These are phyloP conservation scores for Penicillium steckii DNA, from an alignment of 495 filamentous ascomycete genomes.

Conservation along the genomic window DNA sequence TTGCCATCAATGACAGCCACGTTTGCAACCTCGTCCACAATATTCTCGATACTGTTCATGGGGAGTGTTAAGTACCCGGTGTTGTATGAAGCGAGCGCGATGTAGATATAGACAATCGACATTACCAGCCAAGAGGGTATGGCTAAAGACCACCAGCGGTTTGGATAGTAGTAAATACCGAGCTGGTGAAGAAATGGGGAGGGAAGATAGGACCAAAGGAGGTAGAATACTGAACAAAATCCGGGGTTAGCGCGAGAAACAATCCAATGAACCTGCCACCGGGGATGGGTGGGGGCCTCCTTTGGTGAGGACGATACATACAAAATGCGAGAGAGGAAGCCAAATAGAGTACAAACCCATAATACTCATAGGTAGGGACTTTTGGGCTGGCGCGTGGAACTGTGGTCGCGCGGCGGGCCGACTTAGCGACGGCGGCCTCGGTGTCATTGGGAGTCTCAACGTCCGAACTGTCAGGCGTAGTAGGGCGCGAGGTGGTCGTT, in stretches of 20 bases:
- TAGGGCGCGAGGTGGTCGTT: conserved; percentile 75
- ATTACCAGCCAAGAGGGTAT: conserved; percentile 89
- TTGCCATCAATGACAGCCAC: conserved; percentile 78
- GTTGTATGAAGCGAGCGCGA: conserved; percentile 90
- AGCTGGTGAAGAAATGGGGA: conserved; percentile 88
- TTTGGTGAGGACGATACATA: conserved; percentile 23
- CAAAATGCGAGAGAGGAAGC: conserved; percentile 74
- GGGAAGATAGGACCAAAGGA: conserved; percentile 93
- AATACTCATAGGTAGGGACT: conserved; percentile 98
- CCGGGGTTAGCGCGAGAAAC: neutral
- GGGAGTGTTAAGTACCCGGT: conserved; percentile 81
- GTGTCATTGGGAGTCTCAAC: conserved; percentile 67
- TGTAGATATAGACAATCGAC: conserved; percentile 86
- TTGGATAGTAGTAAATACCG: conserved; percentile 94
- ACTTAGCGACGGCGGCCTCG: conserved; percentile 61
- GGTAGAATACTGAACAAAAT: conserved; percentile 64
- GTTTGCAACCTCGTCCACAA: conserved; percentile 87
- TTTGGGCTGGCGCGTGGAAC: conserved; percentile 87
- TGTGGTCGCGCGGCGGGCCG: conserved; percentile 62
- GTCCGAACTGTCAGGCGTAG: conserved; percentile 88
- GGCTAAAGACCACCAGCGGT: conserved; percentile 95
- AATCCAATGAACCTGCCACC: too few species aligned
- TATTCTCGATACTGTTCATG: conserved; percentile 77
- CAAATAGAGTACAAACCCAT: conserved; percentile 95
- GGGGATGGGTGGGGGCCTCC: neutral